Conservation (phyloP, 352 stramenopile species). For the Phytophthora rubi region DNA sequence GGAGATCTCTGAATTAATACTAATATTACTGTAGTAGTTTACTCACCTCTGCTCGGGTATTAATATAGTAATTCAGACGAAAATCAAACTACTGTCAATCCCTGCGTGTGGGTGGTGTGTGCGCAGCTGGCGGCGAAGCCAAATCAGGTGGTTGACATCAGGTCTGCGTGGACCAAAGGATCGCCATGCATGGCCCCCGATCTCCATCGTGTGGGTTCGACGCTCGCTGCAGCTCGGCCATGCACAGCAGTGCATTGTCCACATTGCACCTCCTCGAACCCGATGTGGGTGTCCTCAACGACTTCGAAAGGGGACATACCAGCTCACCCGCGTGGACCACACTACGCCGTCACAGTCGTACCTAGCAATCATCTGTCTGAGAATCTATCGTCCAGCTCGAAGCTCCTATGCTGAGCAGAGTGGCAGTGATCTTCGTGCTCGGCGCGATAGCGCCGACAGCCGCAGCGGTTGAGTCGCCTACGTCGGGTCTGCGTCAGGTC, state of each 20-base stretch:
- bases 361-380: neutral
- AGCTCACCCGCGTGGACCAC: slow-evolving; percentile 12
- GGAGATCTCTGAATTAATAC: too few species aligned
- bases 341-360: slow-evolving; percentile 1
- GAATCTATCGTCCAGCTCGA: neutral
- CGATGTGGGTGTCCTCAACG: neutral
- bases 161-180: slow-evolving; percentile 3
- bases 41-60: too few species aligned
- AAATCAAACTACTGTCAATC: too few species aligned
- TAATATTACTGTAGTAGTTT: too few species aligned
- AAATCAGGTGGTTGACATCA: slow-evolving; percentile 23
- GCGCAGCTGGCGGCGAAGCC: slow-evolving; percentile 24
- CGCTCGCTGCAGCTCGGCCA: too few species aligned
- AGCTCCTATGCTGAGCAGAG: slow-evolving; percentile 14
- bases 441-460: neutral
- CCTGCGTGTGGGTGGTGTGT: slow-evolving; percentile 10
- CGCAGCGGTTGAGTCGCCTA: slow-evolving; percentile 9
- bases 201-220: slow-evolving; percentile 1
- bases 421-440: slow-evolving; percentile 15
- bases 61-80: too few species aligned
- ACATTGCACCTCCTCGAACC: neutral
- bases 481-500: slow-evolving; percentile 38
- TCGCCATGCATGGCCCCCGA: neutral
- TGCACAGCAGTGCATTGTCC: neutral
- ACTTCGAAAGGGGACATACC: slow-evolving; percentile 21